Evolutionary conservation across 75 land plant species (phyloP), one percentile per base, ranked within the genome.

Genomic region (Picea glauca): DNA sequence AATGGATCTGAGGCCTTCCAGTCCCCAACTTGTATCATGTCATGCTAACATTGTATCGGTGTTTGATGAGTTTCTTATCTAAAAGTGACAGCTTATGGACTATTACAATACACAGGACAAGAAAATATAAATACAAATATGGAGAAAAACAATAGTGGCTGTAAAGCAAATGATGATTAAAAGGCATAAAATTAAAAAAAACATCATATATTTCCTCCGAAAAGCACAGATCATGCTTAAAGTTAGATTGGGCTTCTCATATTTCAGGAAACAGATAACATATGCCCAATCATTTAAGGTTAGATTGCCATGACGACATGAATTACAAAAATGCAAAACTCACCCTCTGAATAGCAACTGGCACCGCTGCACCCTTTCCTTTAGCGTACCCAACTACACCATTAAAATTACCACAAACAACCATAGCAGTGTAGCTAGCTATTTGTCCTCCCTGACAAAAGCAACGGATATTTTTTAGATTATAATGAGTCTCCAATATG

Each of bases 361-460:
- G 78, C 59, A 90, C 89, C 70, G 83, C 86, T 38, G 91, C 86
- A 62, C 90, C 94, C 79, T 94, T 96, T 58, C 91, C 99, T 85
- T 94, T 96, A 23, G 91, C 99, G 83, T 62, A 96, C 18, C 99
- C 99, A 68, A 89, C 82, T 73, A 91, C 91, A 15, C 99, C 99
- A 80, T 98, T 78, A 76, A 87, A 87, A 77, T 98, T 95, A 17
- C 99, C 99, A 86, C 96, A 93, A 77, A 89, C 92, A 74, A 98
- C 81, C 43, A 98, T 63, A 17, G 95, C 98, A 67, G 94, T 86
- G 77, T 83, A 95, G 77, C 89, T 98, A n/a, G 80, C 64, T 21
- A 93, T 80, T 79, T 88, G 94, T 8, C 99, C 99, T 70, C 97
- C 98, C 93, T 90, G 72, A 78, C 54, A 30, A 11, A 84, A 77